Conservation (phyloP, 108 stramenopile genomes). For the Cyclotella choctawhatcheeana region DNA sequence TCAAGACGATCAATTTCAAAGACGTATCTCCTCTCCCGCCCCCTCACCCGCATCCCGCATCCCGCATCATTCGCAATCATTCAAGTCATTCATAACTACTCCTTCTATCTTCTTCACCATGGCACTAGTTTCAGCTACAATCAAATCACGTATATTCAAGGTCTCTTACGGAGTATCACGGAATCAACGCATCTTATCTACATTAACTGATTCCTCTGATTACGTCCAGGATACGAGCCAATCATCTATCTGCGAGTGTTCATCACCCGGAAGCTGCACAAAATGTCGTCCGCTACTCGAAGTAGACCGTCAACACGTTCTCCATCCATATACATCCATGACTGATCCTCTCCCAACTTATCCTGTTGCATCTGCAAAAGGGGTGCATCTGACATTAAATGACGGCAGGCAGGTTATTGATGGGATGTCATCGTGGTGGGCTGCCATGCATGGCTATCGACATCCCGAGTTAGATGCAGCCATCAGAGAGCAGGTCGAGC, state of each 20-base stretch:
- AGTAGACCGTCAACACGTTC: constrained; percentile 55
- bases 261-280: constrained; percentile 12
- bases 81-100: no score
- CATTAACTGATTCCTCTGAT: no score
- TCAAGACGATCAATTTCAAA: no score
- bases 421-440: constrained; percentile 93
- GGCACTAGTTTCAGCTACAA: no score
- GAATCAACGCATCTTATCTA: no score
- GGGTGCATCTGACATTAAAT: constrained; percentile 61
- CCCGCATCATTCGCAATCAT: no score
- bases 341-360: constrained; percentile 67
- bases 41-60: no score
- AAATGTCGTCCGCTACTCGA: constrained; percentile 23
- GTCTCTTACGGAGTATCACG: no score
- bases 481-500: constrained; percentile 59
- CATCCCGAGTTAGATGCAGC: constrained; percentile 74
- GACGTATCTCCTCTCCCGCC: no score
- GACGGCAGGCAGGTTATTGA: constrained; percentile 75
- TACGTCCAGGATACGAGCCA: no score
- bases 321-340: constrained; percentile 90
- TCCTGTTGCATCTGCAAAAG: constrained; percentile 62
- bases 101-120: no score
- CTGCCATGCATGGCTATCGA: constrained; percentile 84
- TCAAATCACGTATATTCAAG: no score
- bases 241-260: constrained; percentile 27